Base-by-base conservation (phyloP, 306 rosid genomes). In the Phaseolus lunatus region DNA sequence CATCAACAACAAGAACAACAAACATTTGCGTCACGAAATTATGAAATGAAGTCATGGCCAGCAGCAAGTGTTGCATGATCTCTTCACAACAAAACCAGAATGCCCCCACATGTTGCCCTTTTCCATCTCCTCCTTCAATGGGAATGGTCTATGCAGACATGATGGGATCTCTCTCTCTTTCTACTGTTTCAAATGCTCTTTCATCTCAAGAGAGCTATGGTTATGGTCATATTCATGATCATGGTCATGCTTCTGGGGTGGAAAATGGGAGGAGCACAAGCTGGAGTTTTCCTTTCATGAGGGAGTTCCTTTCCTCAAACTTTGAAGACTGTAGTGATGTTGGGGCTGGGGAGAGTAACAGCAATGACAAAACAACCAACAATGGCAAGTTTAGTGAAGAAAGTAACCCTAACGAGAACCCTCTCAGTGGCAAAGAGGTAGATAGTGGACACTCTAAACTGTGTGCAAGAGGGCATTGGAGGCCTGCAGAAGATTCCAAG, bases 381-480 rank as follows among this genome's bases (percentile, higher is more conserved):
- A 24, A 13, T 45, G 70, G 9, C 9, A 37, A 33, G 65, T 76
- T 35, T 0, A 54, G 62, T 44, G 85, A 80, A 48, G 76, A 73
- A 68, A 65, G 56, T 4, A 78, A 85, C 83, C 84, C 82, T 70
- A 85, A 72, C 72, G 86, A 86, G 13, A 80, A 87, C 31, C 54
- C 11, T 69, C 70, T 64, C 1, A 73, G 76, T 52, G 81, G 78
- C 57, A 85, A 85, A 75, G 91, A 85, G 52, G 82, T 72, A 39
- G 85, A 85, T 78, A 81, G 82, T 81, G 98, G 85, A 18, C 92
- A 88, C 77, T 84, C 90, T 63, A 92, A 87, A 73, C 93, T 89
- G 1, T 90, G 95, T 86, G 89, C 90, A 16, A 92, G 98, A 88
- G 98, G 98, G 44, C 98, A 95, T 85, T 95, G 98, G 98, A 87